Base-by-base conservation (phyloP, 2,329 filamentous ascomycete species). In the Exophiala calicioides region DNA sequence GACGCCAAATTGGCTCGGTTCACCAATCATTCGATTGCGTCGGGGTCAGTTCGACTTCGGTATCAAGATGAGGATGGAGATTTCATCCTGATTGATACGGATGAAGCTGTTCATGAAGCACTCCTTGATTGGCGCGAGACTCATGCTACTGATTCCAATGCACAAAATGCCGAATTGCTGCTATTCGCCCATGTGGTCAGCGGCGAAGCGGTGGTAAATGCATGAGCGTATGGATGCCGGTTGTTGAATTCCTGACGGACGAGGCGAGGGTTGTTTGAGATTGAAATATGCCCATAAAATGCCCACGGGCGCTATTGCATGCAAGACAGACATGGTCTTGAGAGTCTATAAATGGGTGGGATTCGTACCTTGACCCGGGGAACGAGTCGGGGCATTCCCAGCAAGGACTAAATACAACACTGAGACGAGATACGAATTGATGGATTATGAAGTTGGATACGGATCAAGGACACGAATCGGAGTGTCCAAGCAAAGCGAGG, bases 81-180 rank as follows among this genome's bases (percentile, higher is more conserved):
- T 62, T 91, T 85, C 63, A 88, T 98, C 52, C 90, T 85, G 40
- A 96, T 98, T 44, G 86, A 93, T 65, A 91, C 86, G 52, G 93
- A 98, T 61, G 93, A 98, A 61, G 93, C 96, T 58, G 93, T 98
- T 32, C 89, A 94, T 61, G 90, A 93, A 59, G 93, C 93, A 3
- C 95, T 98, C 63, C 85, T 90, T 66, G 90, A 94, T 59, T 96
- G 90, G 90, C 82, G 87, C 24, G 90, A 95, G 62, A 85, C 83
- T 58, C 78, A 83, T 60, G 74, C 77, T 50, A 76, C 80, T 24
- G 72, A 78, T 59, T 76, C 81, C 33, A 52, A 48, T 31, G 44
- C 44, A 24, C 50, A 54, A 24, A 56, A 53, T 44, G 55, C 57
- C 5, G 57, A 59, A 40, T 39, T 59, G 8, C 36, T 56, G 21